Percentiles rank a stretch among this genome's conserved stretches.
These are phyloP conservation scores for Phialocephala subalpina DNA, from an alignment of 2,329 filamentous ascomycete genomes.

Conservation along the genomic window DNA sequence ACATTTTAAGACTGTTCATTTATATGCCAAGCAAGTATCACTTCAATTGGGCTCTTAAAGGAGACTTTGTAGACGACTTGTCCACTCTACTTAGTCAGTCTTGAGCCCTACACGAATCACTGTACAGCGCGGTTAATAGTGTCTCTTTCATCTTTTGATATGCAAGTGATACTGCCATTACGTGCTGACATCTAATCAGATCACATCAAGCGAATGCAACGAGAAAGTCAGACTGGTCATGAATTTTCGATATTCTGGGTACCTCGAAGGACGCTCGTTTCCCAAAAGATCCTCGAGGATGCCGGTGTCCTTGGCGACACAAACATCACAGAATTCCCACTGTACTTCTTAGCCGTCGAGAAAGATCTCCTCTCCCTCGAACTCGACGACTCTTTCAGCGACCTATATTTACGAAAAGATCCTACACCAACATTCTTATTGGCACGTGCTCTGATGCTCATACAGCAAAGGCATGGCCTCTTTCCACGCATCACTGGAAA, in stretches of 20 bases:
- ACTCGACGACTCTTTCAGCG: constrained; percentile 84
- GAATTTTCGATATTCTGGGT: constrained; percentile 98
- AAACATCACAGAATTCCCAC: constrained; percentile 83
- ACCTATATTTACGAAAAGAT: constrained; percentile 90
- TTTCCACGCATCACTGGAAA: constrained; percentile 96
- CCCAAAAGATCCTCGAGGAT: constrained; percentile 90
- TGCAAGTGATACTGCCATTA: constrained; percentile 59
- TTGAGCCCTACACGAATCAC: constrained; percentile 59
- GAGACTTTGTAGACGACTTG: constrained; percentile 63
- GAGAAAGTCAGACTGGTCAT: constrained; percentile 88
- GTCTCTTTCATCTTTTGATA: constrained; percentile 45
- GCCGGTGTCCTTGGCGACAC: constrained; percentile 92
- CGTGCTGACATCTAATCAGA: constrained; percentile 71
- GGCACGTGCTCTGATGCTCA: constrained; percentile 90
- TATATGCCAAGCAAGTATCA: not conserved
- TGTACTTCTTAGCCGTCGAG: constrained; percentile 92
- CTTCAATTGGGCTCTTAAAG: constrained; percentile 60
- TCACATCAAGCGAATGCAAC: constrained; percentile 89
- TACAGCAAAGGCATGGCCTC: constrained; percentile 90
- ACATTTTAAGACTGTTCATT: constrained; percentile 6
- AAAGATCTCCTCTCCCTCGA: constrained; percentile 92
- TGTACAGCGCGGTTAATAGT: constrained; percentile 51
- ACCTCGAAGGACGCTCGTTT: constrained; percentile 88
- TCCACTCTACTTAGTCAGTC: constrained; percentile 64
- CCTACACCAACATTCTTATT: constrained; percentile 89